These are phyloP conservation scores for Catharanthus roseus DNA, from an alignment of 257 asterid species.

Conservation along the genomic window DNA sequence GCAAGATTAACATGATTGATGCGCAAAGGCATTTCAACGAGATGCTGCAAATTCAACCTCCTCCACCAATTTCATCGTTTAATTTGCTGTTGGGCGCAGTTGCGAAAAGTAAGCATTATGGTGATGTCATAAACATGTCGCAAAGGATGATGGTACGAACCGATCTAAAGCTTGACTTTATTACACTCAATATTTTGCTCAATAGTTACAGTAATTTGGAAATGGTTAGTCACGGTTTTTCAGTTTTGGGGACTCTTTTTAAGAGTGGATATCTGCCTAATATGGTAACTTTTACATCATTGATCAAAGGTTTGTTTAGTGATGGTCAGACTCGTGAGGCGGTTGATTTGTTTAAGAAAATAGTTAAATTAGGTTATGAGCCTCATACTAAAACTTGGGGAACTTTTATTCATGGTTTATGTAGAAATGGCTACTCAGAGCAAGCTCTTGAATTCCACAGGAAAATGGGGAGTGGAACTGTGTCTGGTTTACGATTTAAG, in stretches of 20 bases:
- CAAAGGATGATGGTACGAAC: slow-evolving; percentile 39
- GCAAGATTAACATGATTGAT: slow-evolving; percentile 20
- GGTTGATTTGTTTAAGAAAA: slow-evolving; percentile 39
- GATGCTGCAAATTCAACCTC: slow-evolving; percentile 52
- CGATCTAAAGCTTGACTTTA: slow-evolving; percentile 39
- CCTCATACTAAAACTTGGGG: slow-evolving; percentile 55
- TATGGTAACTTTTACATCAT: slow-evolving; percentile 42
- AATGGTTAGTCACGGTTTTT: slow-evolving; percentile 37
- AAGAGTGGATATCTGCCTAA: slow-evolving; percentile 59
- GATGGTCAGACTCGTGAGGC: slow-evolving; percentile 49
- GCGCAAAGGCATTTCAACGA: slow-evolving; percentile 33
- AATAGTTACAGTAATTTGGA: slow-evolving; percentile 50
- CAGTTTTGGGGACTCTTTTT: slow-evolving; percentile 48
- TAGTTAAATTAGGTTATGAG: slow-evolving; percentile 35
- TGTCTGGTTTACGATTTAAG: slow-evolving; percentile 28
- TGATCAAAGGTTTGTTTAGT: slow-evolving; percentile 60
- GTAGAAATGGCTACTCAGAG: slow-evolving; percentile 57
- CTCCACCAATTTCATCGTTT: slow-evolving; percentile 41
- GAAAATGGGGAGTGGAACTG: slow-evolving; percentile 35
- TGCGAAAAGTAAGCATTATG: slow-evolving; percentile 39
- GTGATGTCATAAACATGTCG: slow-evolving; percentile 36
- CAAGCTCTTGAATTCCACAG: slow-evolving; percentile 49
- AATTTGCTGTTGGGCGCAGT: slow-evolving; percentile 38
- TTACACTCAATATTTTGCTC: slow-evolving; percentile 50
- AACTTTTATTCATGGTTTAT: slow-evolving; percentile 54